These are phyloP conservation scores for Papiliotrema laurentii DNA, from an alignment of 1,284 basidiomycete genomes.

Conservation along the genomic window DNA sequence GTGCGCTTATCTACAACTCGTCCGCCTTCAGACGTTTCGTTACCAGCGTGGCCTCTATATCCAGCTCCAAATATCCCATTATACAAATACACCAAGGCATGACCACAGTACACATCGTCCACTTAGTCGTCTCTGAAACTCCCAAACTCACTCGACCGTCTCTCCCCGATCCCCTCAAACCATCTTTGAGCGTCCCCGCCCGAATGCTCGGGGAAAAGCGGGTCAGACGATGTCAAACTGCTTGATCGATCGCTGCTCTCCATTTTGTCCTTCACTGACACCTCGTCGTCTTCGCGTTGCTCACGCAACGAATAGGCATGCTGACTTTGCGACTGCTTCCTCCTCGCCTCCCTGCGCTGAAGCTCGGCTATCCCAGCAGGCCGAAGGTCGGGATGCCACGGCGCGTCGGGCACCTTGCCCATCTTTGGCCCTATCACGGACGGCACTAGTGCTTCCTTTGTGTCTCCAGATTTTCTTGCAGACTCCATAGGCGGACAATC, in stretches of 20 bases:
- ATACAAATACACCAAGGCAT: too few species aligned
- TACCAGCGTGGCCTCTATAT: too few species aligned
- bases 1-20: too few species aligned
- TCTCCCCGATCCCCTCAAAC: slow-evolving; percentile 14
- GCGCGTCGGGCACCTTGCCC: slow-evolving; percentile 27
- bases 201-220: background rate
- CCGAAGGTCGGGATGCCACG: slow-evolving; percentile 33
- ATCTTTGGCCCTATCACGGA: too few species aligned
- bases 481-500: too few species aligned
- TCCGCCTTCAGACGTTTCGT: too few species aligned
- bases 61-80: too few species aligned
- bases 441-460: too few species aligned
- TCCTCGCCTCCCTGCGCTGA: slow-evolving; percentile 11
- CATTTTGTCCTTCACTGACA: background rate
- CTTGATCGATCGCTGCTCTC: background rate
- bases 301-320: background rate
- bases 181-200: slow-evolving; percentile 9
- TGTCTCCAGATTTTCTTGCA: too few species aligned
- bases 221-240: background rate
- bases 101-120: too few species aligned
- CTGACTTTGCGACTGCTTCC: background rate
- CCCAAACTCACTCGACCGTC: slow-evolving; percentile 17
- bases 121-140: too few species aligned
- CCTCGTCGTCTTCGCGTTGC: background rate
- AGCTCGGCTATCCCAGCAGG: slow-evolving; percentile 30